Evolutionary conservation across 148 eudicot genomes (phyloP), one percentile per base, ranked within the genome.

Genomic region (Camellia granthamiana): DNA sequence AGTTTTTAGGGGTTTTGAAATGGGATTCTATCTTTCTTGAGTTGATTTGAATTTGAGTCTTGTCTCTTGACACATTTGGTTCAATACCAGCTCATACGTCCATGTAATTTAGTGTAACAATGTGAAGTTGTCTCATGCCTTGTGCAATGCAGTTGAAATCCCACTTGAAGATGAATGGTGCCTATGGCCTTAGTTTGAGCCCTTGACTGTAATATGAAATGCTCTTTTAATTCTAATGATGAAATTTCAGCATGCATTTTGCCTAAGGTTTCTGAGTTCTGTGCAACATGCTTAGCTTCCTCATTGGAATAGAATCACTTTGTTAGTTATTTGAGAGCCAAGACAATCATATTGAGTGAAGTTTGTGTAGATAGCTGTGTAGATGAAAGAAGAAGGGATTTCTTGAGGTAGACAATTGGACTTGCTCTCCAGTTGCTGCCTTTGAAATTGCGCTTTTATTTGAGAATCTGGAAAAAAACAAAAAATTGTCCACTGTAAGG

Each of bases 91-190:
- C 74, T 70, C 38, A 7, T 69, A 70, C 11, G 38, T 56, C 74
- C 30, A 1, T 19, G 19, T n/a, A 51, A 46, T n/a, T 70, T 14
- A 69, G 8, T 70, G 38, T 5, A 46, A 70, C 16, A 38, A 46
- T 58, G 56, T 14, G 19, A n/a, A 47, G 56, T 47, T 70, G 74
- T 0, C 56, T 46, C 56, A n/a, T 70, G 38, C 43, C 52, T 7
- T 70, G 47, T 69, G 1, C 44, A 8, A 69, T 69, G 52, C 52
- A 69, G 43, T 18, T 43, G 7, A 43, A 44, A 15, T 69, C 7
- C 52, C 72, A 69, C 72, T 4, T 69, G 52, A 69, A 43, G 72
- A 69, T 69, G 72, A 69, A 18, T 44, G n/a, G 5, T 68, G 23
- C 15, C 49, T 67, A 47, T 43, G 18, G 72, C 72, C 72, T 69